Percentiles rank a stretch among this genome's conserved stretches.
These are phyloP conservation scores for Cladophialophora carrionii DNA, from an alignment of 2,329 filamentous ascomycete species.

Conservation along the genomic window DNA sequence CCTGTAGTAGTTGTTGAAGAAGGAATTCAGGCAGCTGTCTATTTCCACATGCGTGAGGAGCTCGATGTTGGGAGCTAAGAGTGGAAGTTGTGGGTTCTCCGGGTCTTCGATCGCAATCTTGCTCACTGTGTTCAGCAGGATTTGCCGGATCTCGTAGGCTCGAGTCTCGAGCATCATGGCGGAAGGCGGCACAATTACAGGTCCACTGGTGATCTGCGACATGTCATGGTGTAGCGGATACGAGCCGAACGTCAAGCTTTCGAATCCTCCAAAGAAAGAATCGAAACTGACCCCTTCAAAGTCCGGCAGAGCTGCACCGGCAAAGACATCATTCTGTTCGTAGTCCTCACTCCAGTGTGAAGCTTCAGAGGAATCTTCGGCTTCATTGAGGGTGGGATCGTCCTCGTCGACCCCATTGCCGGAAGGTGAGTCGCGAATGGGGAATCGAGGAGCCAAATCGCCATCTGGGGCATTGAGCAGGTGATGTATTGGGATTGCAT, in stretches of 20 bases:
- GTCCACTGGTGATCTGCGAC: slow-evolving; percentile 16
- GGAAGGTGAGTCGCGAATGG: slow-evolving; percentile 23
- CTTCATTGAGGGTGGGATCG: slow-evolving; percentile 17
- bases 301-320: slow-evolving; percentile 21
- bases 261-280: slow-evolving; percentile 31
- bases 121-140: slow-evolving; percentile 22
- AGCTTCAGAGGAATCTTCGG: slow-evolving; percentile 31
- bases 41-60: slow-evolving; percentile 43
- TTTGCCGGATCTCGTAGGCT: slow-evolving; percentile 29
- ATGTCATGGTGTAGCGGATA: slow-evolving; percentile 26
- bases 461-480: slow-evolving; percentile 29
- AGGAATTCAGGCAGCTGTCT: slow-evolving; percentile 41
- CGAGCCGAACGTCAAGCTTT: slow-evolving; percentile 23
- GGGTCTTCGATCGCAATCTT: slow-evolving; percentile 23
- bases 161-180: slow-evolving; percentile 30
- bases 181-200: slow-evolving; percentile 14
- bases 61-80: slow-evolving; percentile 23
- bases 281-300: slow-evolving; percentile 28
- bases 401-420: slow-evolving; percentile 22
- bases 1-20: slow-evolving; percentile 52
- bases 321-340: slow-evolving; percentile 27
- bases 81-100: slow-evolving; percentile 17
- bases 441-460: slow-evolving; percentile 30
- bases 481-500: slow-evolving; percentile 34
- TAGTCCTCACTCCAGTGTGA: slow-evolving; percentile 34